Percentiles rank a stretch among this genome's conserved stretches.
phyloP scores from a whole-genome alignment of 805 yeast genomes.

The Metschnikowia gelsemii region DNA sequence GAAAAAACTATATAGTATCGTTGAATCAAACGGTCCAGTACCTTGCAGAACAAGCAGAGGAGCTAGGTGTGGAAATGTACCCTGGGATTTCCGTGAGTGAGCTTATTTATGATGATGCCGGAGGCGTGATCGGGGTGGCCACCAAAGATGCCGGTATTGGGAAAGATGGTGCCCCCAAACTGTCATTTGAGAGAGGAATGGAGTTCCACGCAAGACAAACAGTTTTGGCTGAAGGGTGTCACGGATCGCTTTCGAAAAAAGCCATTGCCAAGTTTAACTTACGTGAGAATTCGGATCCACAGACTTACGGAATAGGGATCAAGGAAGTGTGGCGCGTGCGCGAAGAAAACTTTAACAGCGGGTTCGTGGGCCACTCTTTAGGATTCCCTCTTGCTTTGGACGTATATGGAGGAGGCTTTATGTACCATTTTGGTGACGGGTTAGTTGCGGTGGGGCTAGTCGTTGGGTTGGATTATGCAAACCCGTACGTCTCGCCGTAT shows the following conservation, averaged over 20 bases:
- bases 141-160: constrained; percentile 90
- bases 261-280: constrained; percentile 67
- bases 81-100: constrained; percentile 88
- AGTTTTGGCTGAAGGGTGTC: constrained; percentile 97
- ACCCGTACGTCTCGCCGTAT: constrained; percentile 94
- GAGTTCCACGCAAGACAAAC: constrained; percentile 91
- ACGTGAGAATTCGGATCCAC: constrained; percentile 64
- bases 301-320: constrained; percentile 93
- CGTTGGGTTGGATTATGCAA: constrained; percentile 88
- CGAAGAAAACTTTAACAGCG: constrained; percentile 76
- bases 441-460: constrained; percentile 92
- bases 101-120: constrained; percentile 56
- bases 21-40: constrained; percentile 77
- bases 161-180: constrained; percentile 72
- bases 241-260: constrained; percentile 85
- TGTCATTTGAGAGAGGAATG: constrained; percentile 92
- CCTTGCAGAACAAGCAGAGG: constrained; percentile 87
- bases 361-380: constrained; percentile 80
- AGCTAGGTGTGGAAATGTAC: constrained; percentile 88
- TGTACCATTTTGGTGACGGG: constrained; percentile 94
- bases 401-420: constrained; percentile 95
- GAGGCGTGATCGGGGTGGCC: constrained; percentile 82
- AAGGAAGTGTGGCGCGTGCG: constrained; percentile 97
- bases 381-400: constrained; percentile 79
- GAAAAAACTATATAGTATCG: constrained; percentile 81